These are phyloP conservation scores for Fusarium sp. DNA, from an alignment of 2,329 filamentous ascomycete species.

Conservation along the genomic window DNA sequence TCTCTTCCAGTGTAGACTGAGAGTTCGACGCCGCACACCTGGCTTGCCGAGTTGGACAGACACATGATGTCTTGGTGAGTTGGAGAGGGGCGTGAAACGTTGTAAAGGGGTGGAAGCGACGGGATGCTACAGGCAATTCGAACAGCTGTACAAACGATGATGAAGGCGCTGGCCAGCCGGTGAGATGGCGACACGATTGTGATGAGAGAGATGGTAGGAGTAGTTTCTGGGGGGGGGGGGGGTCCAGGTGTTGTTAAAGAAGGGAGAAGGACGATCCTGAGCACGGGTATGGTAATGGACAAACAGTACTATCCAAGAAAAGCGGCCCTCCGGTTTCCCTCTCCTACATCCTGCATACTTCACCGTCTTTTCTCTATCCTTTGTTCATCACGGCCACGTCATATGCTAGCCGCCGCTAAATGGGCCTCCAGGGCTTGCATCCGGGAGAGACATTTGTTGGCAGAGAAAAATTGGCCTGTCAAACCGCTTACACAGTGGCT, in stretches of 20 bases:
- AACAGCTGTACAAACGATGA: neutral
- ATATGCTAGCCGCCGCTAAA: neutral
- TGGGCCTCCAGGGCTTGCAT: neutral
- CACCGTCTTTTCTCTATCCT: neutral
- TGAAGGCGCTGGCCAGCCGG: neutral
- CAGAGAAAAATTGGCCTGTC: neutral
- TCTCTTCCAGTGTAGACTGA: neutral
- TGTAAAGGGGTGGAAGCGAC: neutral
- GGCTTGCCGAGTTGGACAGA: neutral
- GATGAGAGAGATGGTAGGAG: neutral
- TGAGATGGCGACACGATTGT: neutral
- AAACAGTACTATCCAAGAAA: neutral
- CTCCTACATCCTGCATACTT: neutral
- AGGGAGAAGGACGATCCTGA: neutral
- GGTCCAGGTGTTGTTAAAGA: neutral
- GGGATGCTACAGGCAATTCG: neutral
- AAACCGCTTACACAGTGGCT: neutral
- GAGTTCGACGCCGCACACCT: neutral
- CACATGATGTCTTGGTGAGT: neutral
- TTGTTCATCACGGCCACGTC: neutral
- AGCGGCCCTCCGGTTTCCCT: neutral
- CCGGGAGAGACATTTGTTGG: neutral
- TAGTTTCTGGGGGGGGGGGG: neutral
- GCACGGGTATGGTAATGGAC: neutral
- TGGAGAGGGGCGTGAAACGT: neutral